Conservation (phyloP, 805 yeast species). For the Candida silvicultrix region DNA sequence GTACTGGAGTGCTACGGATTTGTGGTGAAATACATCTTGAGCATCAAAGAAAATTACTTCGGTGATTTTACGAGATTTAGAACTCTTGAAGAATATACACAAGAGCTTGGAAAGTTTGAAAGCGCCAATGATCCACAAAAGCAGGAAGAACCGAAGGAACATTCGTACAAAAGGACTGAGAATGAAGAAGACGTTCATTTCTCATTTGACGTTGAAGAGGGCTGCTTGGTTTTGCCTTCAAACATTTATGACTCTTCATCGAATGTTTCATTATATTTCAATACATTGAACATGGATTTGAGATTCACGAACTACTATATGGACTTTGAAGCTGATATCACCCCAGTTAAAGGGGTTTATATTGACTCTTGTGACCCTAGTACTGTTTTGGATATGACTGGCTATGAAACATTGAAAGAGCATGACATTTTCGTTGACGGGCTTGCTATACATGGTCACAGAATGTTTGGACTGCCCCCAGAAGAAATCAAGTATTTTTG, state of each 20-base stretch:
- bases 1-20: slow-evolving; percentile 75
- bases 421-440: slow-evolving; percentile 50
- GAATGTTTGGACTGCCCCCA: slow-evolving; percentile 92
- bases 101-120: slow-evolving; percentile 10
- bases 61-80: slow-evolving; percentile 81
- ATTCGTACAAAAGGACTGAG: slow-evolving; percentile 36
- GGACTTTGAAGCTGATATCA: slow-evolving; percentile 77
- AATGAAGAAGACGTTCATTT: slow-evolving; percentile 78
- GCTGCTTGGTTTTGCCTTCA: slow-evolving; percentile 68
- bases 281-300: slow-evolving; percentile 67
- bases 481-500: slow-evolving; percentile 82
- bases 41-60: slow-evolving; percentile 80
- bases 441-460: slow-evolving; percentile 69
- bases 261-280: slow-evolving; percentile 57
- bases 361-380: slow-evolving; percentile 8
- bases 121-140: background rate
- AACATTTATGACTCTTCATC: slow-evolving; percentile 59
- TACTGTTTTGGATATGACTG: slow-evolving; percentile 8
- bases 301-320: slow-evolving; percentile 87
- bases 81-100: slow-evolving; percentile 78
- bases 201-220: slow-evolving; percentile 62
- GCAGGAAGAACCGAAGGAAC: background rate
- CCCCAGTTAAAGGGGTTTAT: slow-evolving; percentile 43
- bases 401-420: slow-evolving; percentile 5
- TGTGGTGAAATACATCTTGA: slow-evolving; percentile 66